Evolutionary conservation across 768 basidiomycete genomes (phyloP).

Genomic region (Termitomyces titanicus): DNA sequence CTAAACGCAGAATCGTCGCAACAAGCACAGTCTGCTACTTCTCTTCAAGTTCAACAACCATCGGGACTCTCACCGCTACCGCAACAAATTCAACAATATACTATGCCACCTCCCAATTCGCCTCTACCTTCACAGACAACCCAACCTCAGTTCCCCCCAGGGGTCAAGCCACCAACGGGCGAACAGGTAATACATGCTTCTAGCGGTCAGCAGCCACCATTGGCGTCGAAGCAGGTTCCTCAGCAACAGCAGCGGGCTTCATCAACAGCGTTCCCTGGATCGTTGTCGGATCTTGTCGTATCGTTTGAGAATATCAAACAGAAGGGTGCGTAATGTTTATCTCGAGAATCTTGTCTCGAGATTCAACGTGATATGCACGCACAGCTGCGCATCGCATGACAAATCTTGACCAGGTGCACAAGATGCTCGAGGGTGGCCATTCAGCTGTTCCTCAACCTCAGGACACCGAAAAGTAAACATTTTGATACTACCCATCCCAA

Average conservation of each 20-base stretch:
- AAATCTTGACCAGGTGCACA: constrained; percentile 87
- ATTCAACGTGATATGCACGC: constrained; percentile 5
- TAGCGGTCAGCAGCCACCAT: constrained; percentile 50
- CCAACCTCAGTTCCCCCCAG: constrained; percentile 66
- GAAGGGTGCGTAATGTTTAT: constrained; percentile 59
- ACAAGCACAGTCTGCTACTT: constrained; percentile 25
- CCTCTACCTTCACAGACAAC: constrained; percentile 43
- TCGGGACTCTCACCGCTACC: constrained; percentile 36
- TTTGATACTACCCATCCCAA: background rate
- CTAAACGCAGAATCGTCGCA: constrained; percentile 34
- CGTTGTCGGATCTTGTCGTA: constrained; percentile 86
- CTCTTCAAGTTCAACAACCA: constrained; percentile 21
- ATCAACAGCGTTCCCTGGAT: constrained; percentile 67
- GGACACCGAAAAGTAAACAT: constrained; percentile 87
- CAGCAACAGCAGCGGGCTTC: constrained; percentile 33
- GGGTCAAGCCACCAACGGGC: constrained; percentile 52
- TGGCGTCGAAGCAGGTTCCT: constrained; percentile 44
- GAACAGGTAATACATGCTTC: constrained; percentile 39
- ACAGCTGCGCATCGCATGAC: constrained; percentile 77
- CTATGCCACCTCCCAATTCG: constrained; percentile 21
- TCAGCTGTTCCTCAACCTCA: constrained; percentile 85
- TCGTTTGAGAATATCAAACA: constrained; percentile 97
- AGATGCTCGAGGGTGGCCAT: constrained; percentile 91
- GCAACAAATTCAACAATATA: constrained; percentile 37
- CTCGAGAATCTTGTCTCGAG: background rate